These are phyloP conservation scores for Atkinsonella texensis DNA, from an alignment of 2,329 filamentous ascomycete species.

Conservation along the genomic window DNA sequence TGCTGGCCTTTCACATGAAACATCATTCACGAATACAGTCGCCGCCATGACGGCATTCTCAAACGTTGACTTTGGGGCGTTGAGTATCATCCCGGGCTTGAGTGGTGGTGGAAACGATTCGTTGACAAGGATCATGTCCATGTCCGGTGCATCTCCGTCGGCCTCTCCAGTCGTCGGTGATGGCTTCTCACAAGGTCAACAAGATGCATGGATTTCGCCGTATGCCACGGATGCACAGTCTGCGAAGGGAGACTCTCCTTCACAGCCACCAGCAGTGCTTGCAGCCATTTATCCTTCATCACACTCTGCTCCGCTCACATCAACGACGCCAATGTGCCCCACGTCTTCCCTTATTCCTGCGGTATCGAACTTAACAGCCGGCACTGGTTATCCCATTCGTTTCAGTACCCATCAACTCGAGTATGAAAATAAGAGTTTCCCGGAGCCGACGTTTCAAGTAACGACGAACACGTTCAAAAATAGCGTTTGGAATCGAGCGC, in stretches of 20 bases:
- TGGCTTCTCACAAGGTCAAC: constrained; percentile 22
- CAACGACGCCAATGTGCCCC: constrained; percentile 9
- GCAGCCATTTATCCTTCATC: constrained; percentile 18
- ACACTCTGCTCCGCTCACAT: constrained; percentile 21
- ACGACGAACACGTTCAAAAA: constrained; percentile 52
- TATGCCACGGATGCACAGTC: constrained; percentile 15
- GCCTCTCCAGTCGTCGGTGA: constrained; percentile 15
- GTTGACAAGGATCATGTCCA: constrained; percentile 18
- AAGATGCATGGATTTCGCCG: constrained; percentile 25
- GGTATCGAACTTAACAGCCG: constrained; percentile 4
- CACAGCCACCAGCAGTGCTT: constrained; percentile 17
- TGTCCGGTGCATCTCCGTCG: constrained; percentile 20
- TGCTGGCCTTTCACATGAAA: constrained; percentile 32
- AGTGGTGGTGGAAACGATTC: constrained; percentile 6
- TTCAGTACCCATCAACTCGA: constrained; percentile 37
- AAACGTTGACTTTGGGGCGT: constrained; percentile 28
- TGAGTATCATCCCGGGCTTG: constrained; percentile 38
- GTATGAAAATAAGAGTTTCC: constrained; percentile 34
- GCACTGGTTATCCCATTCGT: constrained; percentile 24
- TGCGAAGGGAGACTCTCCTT: constrained; percentile 11
- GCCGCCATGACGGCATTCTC: constrained; percentile 28
- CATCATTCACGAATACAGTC: constrained; percentile 29
- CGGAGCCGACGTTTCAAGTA: constrained; percentile 33
- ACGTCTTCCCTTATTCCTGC: constrained; percentile 6
- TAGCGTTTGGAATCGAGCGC: constrained; percentile 53